Evolutionary conservation across 441 rosid genomes (phyloP).

Genomic region (Pelargonium citronellum): DNA sequence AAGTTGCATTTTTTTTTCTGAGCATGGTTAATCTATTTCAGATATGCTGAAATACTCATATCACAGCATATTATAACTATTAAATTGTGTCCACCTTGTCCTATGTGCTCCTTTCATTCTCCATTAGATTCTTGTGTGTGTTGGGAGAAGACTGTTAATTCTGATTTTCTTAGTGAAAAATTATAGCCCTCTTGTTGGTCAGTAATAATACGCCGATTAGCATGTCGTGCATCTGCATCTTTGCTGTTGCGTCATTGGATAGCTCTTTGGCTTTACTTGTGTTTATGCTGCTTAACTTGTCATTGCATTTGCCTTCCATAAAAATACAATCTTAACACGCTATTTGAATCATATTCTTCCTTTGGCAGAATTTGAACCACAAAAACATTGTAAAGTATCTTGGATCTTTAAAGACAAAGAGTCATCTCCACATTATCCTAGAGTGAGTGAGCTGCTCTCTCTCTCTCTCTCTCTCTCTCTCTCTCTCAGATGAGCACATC

Average conservation of each 20-base stretch:
- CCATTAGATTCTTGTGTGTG: not conserved
- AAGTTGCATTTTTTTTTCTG: too few species aligned
- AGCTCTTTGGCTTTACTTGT: conserved; percentile 12
- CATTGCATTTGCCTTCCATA: conserved; percentile 1
- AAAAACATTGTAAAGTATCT: conserved; percentile 97
- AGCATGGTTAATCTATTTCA: too few species aligned
- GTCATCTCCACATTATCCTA: conserved; percentile 94
- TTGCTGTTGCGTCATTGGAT: not conserved
- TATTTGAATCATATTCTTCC: conserved; percentile 6
- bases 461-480: conserved; percentile 6
- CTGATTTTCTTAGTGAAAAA: not conserved
- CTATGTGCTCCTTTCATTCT: not conserved
- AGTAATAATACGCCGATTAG: not conserved
- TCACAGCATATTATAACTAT: not conserved
- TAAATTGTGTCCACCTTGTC: not conserved
- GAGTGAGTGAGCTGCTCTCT: conserved; percentile 55
- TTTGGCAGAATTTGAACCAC: conserved; percentile 86
- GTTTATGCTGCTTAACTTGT: conserved; percentile 7
- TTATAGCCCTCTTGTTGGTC: conserved; percentile 3
- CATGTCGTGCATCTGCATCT: not conserved
- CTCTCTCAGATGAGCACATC: not conserved
- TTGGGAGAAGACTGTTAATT: not conserved
- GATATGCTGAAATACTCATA: not conserved
- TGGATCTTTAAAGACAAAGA: conserved; percentile 88
- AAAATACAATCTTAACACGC: conserved; percentile 1